Conservation (phyloP, 1,139 yeast genomes). For the Kodamaea suecica region DNA sequence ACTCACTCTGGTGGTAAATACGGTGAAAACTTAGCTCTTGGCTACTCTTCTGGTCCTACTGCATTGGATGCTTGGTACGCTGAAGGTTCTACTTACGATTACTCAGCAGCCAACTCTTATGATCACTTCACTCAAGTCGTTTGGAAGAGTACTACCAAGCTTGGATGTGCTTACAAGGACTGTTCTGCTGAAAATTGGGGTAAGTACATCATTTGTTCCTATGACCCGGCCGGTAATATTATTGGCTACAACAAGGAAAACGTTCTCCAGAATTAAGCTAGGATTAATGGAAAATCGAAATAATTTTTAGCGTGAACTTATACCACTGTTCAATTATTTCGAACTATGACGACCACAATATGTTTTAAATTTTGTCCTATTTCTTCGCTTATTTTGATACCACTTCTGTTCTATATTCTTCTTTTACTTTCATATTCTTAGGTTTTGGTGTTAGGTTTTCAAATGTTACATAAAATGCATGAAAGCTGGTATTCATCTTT, state of each 20-base stretch:
- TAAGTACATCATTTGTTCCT: slow-evolving; percentile 53
- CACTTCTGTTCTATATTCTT: too few species aligned
- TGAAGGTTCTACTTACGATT: slow-evolving; percentile 62
- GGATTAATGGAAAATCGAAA: background rate
- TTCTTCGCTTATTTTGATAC: too few species aligned
- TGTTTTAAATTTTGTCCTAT: too few species aligned
- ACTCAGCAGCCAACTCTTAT: slow-evolving; percentile 26
- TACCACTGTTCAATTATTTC: slow-evolving; percentile 9
- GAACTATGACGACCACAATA: slow-evolving; percentile 1
- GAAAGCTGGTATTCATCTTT: too few species aligned
- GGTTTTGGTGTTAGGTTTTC: too few species aligned
- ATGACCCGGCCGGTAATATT: slow-evolving; percentile 51
- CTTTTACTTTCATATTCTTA: too few species aligned
- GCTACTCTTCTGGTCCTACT: slow-evolving; percentile 48
- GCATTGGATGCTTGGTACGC: slow-evolving; percentile 84
- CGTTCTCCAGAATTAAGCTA: slow-evolving; percentile 35
- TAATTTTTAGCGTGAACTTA: slow-evolving; percentile 8
- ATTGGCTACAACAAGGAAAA: slow-evolving; percentile 48
- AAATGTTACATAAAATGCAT: too few species aligned
- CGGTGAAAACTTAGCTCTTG: slow-evolving; percentile 89
- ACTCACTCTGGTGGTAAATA: slow-evolving; percentile 74
- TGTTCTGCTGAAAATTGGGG: slow-evolving; percentile 46
- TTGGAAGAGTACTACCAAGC: slow-evolving; percentile 34
- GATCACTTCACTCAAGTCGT: slow-evolving; percentile 44
- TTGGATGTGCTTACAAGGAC: slow-evolving; percentile 41